These are phyloP conservation scores for Parafenestella ontariensis DNA, from an alignment of 2,329 filamentous ascomycete genomes.

Conservation along the genomic window DNA sequence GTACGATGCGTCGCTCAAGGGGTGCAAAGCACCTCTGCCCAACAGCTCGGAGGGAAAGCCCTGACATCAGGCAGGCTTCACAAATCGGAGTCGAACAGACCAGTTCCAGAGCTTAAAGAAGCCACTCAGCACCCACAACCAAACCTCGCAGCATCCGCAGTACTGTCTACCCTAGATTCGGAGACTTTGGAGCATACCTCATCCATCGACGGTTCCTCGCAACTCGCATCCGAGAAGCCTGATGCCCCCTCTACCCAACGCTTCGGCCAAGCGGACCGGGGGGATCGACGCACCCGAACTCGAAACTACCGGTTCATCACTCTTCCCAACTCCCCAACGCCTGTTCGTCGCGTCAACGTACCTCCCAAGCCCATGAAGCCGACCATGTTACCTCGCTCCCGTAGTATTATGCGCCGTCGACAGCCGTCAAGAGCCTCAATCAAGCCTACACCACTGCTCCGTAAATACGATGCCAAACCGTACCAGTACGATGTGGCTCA, in stretches of 20 bases:
- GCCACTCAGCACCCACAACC: too few species aligned
- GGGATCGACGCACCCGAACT: background rate
- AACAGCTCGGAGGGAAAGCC: background rate
- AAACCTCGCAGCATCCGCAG: background rate
- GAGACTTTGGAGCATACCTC: background rate
- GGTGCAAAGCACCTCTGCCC: background rate
- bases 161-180: background rate
- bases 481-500: slow-evolving; percentile 4
- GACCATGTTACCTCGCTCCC: slow-evolving; percentile 2
- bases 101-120: too few species aligned
- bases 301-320: slow-evolving; percentile 6
- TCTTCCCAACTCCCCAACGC: background rate
- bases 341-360: background rate
- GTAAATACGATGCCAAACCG: slow-evolving; percentile 6
- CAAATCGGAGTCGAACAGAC: too few species aligned
- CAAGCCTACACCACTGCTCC: slow-evolving; percentile 2
- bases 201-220: background rate
- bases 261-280: background rate
- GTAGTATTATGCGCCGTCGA: slow-evolving; percentile 1
- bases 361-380: slow-evolving; percentile 1
- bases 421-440: background rate
- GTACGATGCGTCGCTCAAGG: background rate
- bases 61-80: background rate
- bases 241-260: background rate
- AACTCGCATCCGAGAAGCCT: background rate